These are phyloP conservation scores for Akanthomyces muscarius DNA, from an alignment of 2,329 filamentous ascomycete species.

Conservation along the genomic window DNA sequence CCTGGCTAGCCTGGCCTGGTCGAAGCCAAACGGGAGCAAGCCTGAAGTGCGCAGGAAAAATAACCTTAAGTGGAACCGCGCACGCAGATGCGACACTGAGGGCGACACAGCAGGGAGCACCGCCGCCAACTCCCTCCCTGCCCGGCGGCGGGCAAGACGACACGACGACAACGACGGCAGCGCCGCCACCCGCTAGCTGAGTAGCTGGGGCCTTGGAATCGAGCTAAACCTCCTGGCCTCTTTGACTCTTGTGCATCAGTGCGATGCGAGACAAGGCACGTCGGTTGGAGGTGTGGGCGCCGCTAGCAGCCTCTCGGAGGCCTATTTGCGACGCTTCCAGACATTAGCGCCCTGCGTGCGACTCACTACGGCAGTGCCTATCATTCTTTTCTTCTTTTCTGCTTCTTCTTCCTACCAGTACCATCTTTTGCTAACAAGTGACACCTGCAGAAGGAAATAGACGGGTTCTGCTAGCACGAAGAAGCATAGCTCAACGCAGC, in stretches of 20 bases:
- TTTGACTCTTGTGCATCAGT: background rate
- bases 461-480: background rate
- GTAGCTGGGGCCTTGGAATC: background rate
- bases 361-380: background rate
- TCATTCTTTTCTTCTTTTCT: background rate
- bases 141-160: background rate
- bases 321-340: background rate
- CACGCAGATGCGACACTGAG: slow-evolving; percentile 10
- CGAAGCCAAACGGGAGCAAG: background rate
- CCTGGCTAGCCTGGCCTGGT: background rate
- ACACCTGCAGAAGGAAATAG: background rate
- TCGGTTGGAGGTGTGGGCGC: background rate
- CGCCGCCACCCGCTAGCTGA: background rate
- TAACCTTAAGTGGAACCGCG: slow-evolving; percentile 16
- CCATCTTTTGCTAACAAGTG: background rate
- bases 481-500: background rate
- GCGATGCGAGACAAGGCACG: slow-evolving; percentile 2
- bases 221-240: background rate
- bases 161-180: background rate
- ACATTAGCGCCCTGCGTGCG: background rate
- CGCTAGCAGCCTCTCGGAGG: background rate
- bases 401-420: background rate
- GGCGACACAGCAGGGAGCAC: background rate
- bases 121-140: background rate
- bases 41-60: slow-evolving; percentile 13